phyloP scores from a whole-genome alignment of 257 asterid species.

The Penstemon davidsonii region DNA sequence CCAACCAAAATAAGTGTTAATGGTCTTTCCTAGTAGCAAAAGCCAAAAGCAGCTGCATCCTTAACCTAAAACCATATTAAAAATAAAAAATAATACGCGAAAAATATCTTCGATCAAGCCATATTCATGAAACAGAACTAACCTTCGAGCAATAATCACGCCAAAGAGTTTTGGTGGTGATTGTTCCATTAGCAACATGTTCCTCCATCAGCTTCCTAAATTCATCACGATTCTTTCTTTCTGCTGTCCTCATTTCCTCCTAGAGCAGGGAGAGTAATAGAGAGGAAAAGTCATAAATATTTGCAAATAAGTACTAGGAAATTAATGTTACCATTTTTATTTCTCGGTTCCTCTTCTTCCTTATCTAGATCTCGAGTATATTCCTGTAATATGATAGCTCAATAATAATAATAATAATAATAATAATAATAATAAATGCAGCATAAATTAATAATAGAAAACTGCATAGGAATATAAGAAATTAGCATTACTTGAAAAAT shows the following conservation, averaged over 20 bases:
- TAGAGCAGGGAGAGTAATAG: constrained; percentile 25
- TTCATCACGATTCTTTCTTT: constrained; percentile 94
- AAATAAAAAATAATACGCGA: constrained; percentile 20
- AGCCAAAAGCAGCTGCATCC: constrained; percentile 99
- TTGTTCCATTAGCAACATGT: constrained; percentile 67
- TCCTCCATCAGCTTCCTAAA: constrained; percentile 95
- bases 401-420: background rate
- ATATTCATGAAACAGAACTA: constrained; percentile 22
- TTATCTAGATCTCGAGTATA: constrained; percentile 79
- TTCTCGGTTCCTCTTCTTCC: constrained; percentile 93
- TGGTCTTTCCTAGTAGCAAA: constrained; percentile 94
- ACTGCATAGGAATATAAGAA: background rate
- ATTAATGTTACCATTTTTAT: constrained; percentile 55
- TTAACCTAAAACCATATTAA: constrained; percentile 57
- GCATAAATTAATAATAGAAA: background rate
- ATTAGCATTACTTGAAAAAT: constrained; percentile 68
- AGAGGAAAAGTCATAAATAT: constrained; percentile 11
- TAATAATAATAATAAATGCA: constrained; percentile 10
- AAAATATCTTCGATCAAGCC: background rate
- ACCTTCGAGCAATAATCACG: constrained; percentile 91
- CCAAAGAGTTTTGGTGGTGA: constrained; percentile 78
- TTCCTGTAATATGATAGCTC: constrained; percentile 56
- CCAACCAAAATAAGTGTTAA: constrained; percentile 96
- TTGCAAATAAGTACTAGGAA: constrained; percentile 10
- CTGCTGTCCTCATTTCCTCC: constrained; percentile 85